These are phyloP conservation scores for Lathyrus aphaca DNA, from an alignment of 306 rosid species.

Conservation along the genomic window DNA sequence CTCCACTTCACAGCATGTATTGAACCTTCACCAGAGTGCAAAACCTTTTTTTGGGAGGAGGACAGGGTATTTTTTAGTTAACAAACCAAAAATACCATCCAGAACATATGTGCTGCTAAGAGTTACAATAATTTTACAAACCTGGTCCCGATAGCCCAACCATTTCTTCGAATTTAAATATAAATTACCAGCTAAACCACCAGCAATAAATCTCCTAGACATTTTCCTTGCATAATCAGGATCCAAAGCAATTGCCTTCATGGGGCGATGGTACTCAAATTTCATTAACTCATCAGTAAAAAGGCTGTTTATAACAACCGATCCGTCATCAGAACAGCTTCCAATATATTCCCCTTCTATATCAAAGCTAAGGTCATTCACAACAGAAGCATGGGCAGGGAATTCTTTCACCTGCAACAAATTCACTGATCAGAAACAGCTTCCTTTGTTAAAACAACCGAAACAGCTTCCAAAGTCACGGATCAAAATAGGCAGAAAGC, in stretches of 20 bases:
- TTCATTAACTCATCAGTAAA: slow-evolving; percentile 84
- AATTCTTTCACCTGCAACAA: slow-evolving; percentile 84
- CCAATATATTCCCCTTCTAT: slow-evolving; percentile 87
- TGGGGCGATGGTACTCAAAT: slow-evolving; percentile 91
- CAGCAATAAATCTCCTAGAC: slow-evolving; percentile 90
- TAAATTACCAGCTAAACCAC: slow-evolving; percentile 96
- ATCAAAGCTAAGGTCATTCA: slow-evolving; percentile 92
- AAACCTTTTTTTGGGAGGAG: slow-evolving; percentile 60
- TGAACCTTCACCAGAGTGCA: slow-evolving; percentile 99
- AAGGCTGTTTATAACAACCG: slow-evolving; percentile 80
- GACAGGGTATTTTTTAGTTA: slow-evolving; percentile 25
- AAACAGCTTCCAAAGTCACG: slow-evolving; percentile 33
- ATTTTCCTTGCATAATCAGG: slow-evolving; percentile 77
- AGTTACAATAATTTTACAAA: slow-evolving; percentile 43
- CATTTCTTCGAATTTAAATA: slow-evolving; percentile 86
- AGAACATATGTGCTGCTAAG: slow-evolving; percentile 20
- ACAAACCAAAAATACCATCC: slow-evolving; percentile 35
- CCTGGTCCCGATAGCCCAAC: slow-evolving; percentile 96
- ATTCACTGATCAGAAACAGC: slow-evolving; percentile 36
- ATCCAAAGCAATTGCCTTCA: slow-evolving; percentile 93
- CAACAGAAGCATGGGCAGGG: slow-evolving; percentile 78
- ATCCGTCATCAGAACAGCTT: slow-evolving; percentile 96
- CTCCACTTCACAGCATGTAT: slow-evolving; percentile 98
- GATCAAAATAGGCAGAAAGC: slow-evolving; percentile 25
- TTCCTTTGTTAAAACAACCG: background rate